These are phyloP conservation scores for Talaromyces amestolkiae DNA, from an alignment of 2,329 filamentous ascomycete species.

Conservation along the genomic window DNA sequence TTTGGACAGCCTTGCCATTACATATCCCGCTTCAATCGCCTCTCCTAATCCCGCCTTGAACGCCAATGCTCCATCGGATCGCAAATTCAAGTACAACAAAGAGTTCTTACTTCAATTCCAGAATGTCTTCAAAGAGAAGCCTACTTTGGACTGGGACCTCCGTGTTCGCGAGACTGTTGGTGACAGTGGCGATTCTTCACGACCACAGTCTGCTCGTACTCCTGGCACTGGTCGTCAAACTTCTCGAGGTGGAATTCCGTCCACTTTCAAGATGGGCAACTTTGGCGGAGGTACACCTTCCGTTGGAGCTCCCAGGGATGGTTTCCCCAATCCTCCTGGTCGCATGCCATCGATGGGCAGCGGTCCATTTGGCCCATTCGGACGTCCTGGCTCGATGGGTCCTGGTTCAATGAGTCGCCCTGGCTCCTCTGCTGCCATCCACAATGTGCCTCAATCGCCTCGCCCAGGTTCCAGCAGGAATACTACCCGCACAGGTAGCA, in stretches of 20 bases:
- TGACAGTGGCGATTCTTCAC: conserved; percentile 67
- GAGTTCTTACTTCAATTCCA: conserved; percentile 96
- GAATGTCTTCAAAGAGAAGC: conserved; percentile 93
- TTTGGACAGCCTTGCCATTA: conserved; percentile 72
- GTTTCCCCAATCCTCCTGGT: conserved; percentile 63
- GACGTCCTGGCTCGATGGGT: conserved; percentile 64
- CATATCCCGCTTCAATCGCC: conserved; percentile 78
- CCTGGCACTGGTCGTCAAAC: conserved; percentile 51
- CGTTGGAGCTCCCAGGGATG: conserved; percentile 69
- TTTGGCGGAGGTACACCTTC: conserved; percentile 68
- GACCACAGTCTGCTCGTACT: conserved; percentile 54
- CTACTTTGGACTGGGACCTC: conserved; percentile 86
- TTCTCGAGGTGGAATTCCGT: conserved; percentile 53
- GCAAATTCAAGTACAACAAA: conserved; percentile 94
- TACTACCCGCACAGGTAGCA: conserved; percentile 49
- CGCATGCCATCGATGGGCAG: conserved; percentile 37
- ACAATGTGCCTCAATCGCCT: conserved; percentile 67
- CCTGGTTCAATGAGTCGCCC: conserved; percentile 64
- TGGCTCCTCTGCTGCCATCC: conserved; percentile 50
- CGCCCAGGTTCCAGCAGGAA: conserved; percentile 64
- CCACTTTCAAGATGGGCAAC: conserved; percentile 65
- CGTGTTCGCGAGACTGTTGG: conserved; percentile 84
- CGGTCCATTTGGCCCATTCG: conserved; percentile 60
- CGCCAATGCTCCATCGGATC: conserved; percentile 63
- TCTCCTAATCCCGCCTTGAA: conserved; percentile 94